Evolutionary conservation across 305 asterid genomes (phyloP), one percentile per base, ranked within the genome.

Genomic region (Euphrasia arctica): DNA sequence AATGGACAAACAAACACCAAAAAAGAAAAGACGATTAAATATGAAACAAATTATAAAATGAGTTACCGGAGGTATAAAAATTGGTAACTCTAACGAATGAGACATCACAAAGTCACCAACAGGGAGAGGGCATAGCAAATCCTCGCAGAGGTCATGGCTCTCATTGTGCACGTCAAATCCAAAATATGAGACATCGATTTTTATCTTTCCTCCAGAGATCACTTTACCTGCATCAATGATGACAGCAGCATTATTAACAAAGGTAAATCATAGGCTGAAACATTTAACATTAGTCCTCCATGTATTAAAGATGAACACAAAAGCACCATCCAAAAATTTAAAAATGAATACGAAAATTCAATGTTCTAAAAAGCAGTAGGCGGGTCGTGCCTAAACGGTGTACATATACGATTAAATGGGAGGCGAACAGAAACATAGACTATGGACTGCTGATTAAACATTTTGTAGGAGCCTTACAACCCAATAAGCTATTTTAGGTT

Each of bases 41-140:
- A 12, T 45, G 39, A 34, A 34, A 34, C 39, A 34, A 34, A 4
- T 34, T 34, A 34, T 36, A 5, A 63, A 63, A 62, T 39, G 74
- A 79, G 90, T 90, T 71, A 92, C 96, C 18, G 95, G 89, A 50
- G 97, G 98, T 31, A 95, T 87, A 64, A 34, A 36, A 73, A 84
- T 89, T 60, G 98, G 98, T 63, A 92, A 78, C 34, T 51, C 81
- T 75, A 88, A 93, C 54, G 95, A 64, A 75, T 87, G 93, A 65
- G 95, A 72, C 60, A 92, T 80, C 47, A 77, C 67, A 49, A 92
- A 92, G 63, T 87, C 82, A 54, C 98, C 97, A 45, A 66, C 70
- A 63, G 86, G 14, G 13, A 90, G 70, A 5, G 98, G 97, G 82
- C 98, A 90, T 11, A 82, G 66, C 3, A 90, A 83, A 74, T 86